Conservation (phyloP, 1,139 yeast species). For the Debaryomycetaceae sp. region DNA sequence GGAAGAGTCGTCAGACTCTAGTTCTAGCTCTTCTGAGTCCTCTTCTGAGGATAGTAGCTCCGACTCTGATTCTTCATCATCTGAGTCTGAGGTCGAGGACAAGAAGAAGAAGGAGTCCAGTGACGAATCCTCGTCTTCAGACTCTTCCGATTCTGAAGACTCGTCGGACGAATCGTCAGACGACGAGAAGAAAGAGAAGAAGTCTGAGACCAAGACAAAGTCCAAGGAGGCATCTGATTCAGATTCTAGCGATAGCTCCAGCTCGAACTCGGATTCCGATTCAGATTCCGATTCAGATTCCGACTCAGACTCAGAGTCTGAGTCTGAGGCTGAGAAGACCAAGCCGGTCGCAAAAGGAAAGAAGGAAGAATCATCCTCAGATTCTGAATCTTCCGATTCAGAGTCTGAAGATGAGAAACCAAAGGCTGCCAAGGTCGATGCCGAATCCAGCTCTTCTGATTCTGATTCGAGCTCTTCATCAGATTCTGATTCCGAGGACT, state of each 20-base stretch:
- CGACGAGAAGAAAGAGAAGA: constrained; percentile 5
- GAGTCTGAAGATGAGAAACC: constrained; percentile 8
- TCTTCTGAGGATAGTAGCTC: constrained; percentile 9
- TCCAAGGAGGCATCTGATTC: constrained; percentile 3
- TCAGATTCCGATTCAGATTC: constrained; percentile 12
- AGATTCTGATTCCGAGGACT: constrained; percentile 1
- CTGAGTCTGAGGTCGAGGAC: constrained; percentile 5
- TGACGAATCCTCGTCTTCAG: constrained; percentile 8
- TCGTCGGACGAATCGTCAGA: constrained; percentile 6
- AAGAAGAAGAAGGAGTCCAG: constrained; percentile 13
- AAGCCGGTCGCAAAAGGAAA: neutral
- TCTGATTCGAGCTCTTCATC: constrained; percentile 2
- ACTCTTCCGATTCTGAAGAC: constrained; percentile 7
- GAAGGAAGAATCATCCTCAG: constrained; percentile 7
- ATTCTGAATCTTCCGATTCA: constrained; percentile 10
- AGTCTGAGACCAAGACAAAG: neutral
- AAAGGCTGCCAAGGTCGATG: constrained; percentile 2
- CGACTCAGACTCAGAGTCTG: constrained; percentile 10
- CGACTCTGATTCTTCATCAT: constrained; percentile 8
- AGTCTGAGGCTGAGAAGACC: constrained; percentile 14
- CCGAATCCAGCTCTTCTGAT: constrained; percentile 3
- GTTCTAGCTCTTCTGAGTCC: constrained; percentile 20
- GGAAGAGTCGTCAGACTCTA: constrained; percentile 18
- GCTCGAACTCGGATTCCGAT: constrained; percentile 6
- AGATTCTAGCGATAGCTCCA: constrained; percentile 6